A percentile compares a stretch with the other conserved stretches of the same genome.
phyloP scores from a whole-genome alignment of 768 basidiomycete species.

The Leccinum rimulosum region DNA sequence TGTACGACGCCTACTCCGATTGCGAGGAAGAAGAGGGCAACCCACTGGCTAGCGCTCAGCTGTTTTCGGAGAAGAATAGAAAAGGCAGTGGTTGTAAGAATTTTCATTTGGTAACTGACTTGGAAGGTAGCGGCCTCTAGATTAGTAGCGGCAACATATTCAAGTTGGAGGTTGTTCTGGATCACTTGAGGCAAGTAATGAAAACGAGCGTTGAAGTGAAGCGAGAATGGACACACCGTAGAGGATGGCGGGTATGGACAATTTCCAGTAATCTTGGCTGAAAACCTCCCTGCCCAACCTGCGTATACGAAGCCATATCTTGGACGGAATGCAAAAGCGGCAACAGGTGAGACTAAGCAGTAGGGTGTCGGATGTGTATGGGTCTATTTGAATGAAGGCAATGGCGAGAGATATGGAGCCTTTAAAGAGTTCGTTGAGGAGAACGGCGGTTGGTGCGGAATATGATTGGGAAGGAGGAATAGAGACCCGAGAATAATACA shows the following conservation, averaged over 20 bases:
- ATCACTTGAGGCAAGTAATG: slow-evolving; percentile 50
- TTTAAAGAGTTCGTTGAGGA: slow-evolving; percentile 93
- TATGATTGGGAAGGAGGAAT: slow-evolving; percentile 74
- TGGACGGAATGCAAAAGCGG: slow-evolving; percentile 37
- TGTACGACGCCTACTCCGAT: slow-evolving; percentile 89
- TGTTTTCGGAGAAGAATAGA: slow-evolving; percentile 80
- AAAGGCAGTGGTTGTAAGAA: slow-evolving; percentile 89
- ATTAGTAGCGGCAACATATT: slow-evolving; percentile 93
- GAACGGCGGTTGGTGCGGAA: slow-evolving; percentile 91
- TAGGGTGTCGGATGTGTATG: slow-evolving; percentile 28
- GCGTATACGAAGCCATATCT: slow-evolving; percentile 46
- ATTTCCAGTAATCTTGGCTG: slow-evolving; percentile 93
- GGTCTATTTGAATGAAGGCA: slow-evolving; percentile 67
- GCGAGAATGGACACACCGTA: slow-evolving; percentile 51
- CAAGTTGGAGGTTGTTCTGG: slow-evolving; percentile 94
- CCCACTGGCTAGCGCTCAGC: slow-evolving; percentile 75
- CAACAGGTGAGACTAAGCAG: slow-evolving; percentile 31
- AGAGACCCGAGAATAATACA: slow-evolving; percentile 93
- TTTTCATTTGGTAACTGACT: slow-evolving; percentile 97
- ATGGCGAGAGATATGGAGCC: slow-evolving; percentile 83
- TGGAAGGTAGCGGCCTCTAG: slow-evolving; percentile 95
- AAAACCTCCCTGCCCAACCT: slow-evolving; percentile 69
- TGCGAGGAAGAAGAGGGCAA: slow-evolving; percentile 80
- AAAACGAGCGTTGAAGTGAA: not conserved
- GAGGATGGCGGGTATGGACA: slow-evolving; percentile 94